A percentile compares a stretch with the other conserved stretches of the same genome.
Evolutionary conservation across 1,139 yeast genomes (phyloP).

Genomic region (Williopsis jadinii): DNA sequence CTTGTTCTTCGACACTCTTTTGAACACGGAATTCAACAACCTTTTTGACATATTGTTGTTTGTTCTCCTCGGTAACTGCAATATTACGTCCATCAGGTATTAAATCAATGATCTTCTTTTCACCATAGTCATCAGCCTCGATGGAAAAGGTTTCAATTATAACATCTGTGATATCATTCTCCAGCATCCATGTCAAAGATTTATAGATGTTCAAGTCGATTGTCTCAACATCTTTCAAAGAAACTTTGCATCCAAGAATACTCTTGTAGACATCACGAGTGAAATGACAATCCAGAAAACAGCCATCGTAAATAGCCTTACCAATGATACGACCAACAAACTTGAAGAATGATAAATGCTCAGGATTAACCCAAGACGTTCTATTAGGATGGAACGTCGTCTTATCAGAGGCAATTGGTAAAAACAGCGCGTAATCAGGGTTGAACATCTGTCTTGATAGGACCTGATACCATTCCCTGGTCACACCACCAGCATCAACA

Average conservation of each 20-base stretch:
- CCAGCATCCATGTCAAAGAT: constrained; percentile 92
- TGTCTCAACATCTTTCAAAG: constrained; percentile 91
- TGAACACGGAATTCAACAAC: constrained; percentile 86
- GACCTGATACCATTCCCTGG: constrained; percentile 97
- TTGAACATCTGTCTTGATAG: constrained; percentile 92
- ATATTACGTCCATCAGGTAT: constrained; percentile 78
- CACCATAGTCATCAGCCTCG: constrained; percentile 93
- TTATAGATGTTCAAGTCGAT: constrained; percentile 89
- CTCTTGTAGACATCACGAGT: constrained; percentile 92
- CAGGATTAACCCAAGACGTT: constrained; percentile 89
- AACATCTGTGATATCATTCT: constrained; percentile 92
- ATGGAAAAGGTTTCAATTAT: constrained; percentile 95
- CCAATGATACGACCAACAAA: constrained; percentile 94
- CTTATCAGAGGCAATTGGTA: constrained; percentile 88
- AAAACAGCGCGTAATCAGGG: constrained; percentile 89
- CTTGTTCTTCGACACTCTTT: constrained; percentile 79
- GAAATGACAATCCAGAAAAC: constrained; percentile 90
- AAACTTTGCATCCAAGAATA: constrained; percentile 72
- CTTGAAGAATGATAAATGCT: constrained; percentile 85
- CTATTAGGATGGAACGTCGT: constrained; percentile 96
- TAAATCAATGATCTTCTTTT: constrained; percentile 70
- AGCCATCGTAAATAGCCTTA: constrained; percentile 84
- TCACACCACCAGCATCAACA: constrained; percentile 97
- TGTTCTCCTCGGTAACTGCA: constrained; percentile 85
- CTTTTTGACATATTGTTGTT: constrained; percentile 77